A percentile compares a stretch with the other conserved stretches of the same genome.
Evolutionary conservation across 2,329 filamentous ascomycete genomes (phyloP).

Genomic region (Huntiella abstrusa): DNA sequence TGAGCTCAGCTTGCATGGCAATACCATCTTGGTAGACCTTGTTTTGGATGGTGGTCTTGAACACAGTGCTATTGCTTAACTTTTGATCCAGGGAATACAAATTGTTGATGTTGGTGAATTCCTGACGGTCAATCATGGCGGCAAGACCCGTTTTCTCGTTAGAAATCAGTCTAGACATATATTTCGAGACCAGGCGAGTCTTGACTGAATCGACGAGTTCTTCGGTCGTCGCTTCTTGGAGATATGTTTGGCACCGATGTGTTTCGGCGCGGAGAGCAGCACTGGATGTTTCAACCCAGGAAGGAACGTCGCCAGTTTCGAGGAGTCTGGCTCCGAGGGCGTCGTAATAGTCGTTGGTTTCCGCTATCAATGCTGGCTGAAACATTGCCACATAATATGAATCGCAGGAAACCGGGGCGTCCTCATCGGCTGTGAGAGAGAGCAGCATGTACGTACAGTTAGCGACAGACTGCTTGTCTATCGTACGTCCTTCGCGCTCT

Average conservation of each 20-base stretch:
- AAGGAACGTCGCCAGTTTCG: slow-evolving; percentile 58
- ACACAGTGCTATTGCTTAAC: slow-evolving; percentile 38
- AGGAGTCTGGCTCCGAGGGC: slow-evolving; percentile 57
- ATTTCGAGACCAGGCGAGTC: slow-evolving; percentile 54
- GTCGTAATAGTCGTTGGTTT: slow-evolving; percentile 56
- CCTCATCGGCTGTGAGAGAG: too few species aligned
- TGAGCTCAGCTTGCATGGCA: slow-evolving; percentile 56
- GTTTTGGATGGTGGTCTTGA: slow-evolving; percentile 52
- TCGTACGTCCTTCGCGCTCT: background rate
- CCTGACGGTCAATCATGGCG: slow-evolving; percentile 84
- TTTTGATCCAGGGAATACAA: slow-evolving; percentile 57
- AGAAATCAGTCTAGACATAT: slow-evolving; percentile 63
- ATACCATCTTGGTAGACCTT: slow-evolving; percentile 63
- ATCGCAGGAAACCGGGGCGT: too few species aligned
- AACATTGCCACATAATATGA: slow-evolving; percentile 37
- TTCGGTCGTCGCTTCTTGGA: slow-evolving; percentile 50
- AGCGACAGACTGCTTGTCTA: slow-evolving; percentile 17
- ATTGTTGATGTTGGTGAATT: slow-evolving; percentile 56
- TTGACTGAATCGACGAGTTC: slow-evolving; percentile 68
- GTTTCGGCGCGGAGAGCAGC: slow-evolving; percentile 24
- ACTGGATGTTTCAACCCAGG: slow-evolving; percentile 30
- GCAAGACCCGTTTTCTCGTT: slow-evolving; percentile 71
- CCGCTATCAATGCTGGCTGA: slow-evolving; percentile 55
- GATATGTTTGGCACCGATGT: slow-evolving; percentile 63
- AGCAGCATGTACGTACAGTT: too few species aligned